Evolutionary conservation across 352 stramenopile species (phyloP).

Genomic region (Globisporangium emineosum): DNA sequence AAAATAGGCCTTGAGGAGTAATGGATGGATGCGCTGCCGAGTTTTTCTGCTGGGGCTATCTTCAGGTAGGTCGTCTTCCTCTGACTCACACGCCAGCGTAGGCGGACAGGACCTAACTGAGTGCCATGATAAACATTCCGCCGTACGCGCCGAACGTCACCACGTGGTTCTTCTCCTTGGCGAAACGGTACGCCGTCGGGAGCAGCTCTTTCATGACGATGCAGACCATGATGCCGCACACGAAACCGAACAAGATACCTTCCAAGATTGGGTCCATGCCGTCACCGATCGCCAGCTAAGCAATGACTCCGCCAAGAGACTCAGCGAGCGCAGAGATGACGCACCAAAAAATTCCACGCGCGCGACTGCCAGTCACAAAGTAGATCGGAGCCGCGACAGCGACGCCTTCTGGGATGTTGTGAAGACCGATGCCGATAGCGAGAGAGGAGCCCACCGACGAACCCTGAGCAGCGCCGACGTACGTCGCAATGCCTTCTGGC

Average conservation of each 20-base stretch:
- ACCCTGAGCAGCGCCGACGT: slow-evolving; percentile 87
- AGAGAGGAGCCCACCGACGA: slow-evolving; percentile 88
- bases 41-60: too few species aligned
- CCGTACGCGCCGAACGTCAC: slow-evolving; percentile 76
- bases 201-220: slow-evolving; percentile 92
- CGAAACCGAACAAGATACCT: slow-evolving; percentile 89
- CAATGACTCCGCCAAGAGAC: slow-evolving; percentile 87
- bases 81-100: slow-evolving; percentile 52
- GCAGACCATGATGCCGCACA: slow-evolving; percentile 92
- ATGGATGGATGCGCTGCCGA: background rate
- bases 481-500: slow-evolving; percentile 94
- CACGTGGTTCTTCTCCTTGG: slow-evolving; percentile 75
- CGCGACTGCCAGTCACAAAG: slow-evolving; percentile 93
- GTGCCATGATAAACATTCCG: slow-evolving; percentile 88
- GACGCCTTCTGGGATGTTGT: slow-evolving; percentile 97
- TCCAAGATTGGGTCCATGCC: slow-evolving; percentile 64
- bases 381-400: slow-evolving; percentile 96
- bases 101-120: slow-evolving; percentile 85
- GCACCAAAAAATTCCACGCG: slow-evolving; percentile 93
- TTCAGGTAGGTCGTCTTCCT: background rate
- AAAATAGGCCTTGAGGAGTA: too few species aligned
- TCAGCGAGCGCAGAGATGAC: slow-evolving; percentile 85
- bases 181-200: slow-evolving; percentile 90
- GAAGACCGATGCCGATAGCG: slow-evolving; percentile 93
- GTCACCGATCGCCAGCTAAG: slow-evolving; percentile 80